Conservation (phyloP, 225 moss, liverwort and hornwort genomes). For the Ulota crispa region DNA sequence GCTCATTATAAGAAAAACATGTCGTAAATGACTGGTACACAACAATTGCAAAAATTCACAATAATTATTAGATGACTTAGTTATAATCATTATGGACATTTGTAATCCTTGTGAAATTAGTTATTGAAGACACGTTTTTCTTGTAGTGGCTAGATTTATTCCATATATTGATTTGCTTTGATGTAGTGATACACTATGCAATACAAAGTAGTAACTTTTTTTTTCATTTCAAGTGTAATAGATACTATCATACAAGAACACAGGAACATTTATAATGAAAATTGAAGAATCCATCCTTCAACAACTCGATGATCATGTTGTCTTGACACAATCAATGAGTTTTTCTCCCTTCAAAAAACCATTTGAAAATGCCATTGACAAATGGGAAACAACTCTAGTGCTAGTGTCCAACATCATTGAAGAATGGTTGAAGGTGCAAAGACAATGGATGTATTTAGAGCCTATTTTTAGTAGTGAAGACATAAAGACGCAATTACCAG, state of each 20-base stretch:
- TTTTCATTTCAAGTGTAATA: not conserved
- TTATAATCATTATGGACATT: too few species aligned
- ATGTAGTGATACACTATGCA: not conserved
- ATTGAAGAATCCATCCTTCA: constrained; percentile 80
- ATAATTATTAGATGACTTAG: too few species aligned
- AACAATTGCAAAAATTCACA: too few species aligned
- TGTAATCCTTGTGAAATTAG: too few species aligned
- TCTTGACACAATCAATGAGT: constrained; percentile 84
- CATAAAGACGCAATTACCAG: constrained; percentile 77
- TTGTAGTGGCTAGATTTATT: too few species aligned
- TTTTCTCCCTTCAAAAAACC: constrained; percentile 93
- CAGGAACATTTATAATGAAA: constrained; percentile 78
- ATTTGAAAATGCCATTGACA: constrained; percentile 74
- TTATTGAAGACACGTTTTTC: too few species aligned
- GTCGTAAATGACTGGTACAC: too few species aligned
- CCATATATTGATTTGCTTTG: not conserved
- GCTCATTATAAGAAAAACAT: too few species aligned
- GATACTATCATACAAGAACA: constrained; percentile 70
- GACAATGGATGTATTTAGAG: constrained; percentile 93
- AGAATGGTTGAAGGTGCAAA: constrained; percentile 90
- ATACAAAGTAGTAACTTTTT: not conserved
- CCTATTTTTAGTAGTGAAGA: constrained; percentile 88
- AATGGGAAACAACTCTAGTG: constrained; percentile 65
- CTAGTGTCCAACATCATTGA: constrained; percentile 70
- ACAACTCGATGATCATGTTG: constrained; percentile 84